Evolutionary conservation across 2,329 filamentous ascomycete genomes (phyloP).

Genomic region (Dactylellina parvicollis): DNA sequence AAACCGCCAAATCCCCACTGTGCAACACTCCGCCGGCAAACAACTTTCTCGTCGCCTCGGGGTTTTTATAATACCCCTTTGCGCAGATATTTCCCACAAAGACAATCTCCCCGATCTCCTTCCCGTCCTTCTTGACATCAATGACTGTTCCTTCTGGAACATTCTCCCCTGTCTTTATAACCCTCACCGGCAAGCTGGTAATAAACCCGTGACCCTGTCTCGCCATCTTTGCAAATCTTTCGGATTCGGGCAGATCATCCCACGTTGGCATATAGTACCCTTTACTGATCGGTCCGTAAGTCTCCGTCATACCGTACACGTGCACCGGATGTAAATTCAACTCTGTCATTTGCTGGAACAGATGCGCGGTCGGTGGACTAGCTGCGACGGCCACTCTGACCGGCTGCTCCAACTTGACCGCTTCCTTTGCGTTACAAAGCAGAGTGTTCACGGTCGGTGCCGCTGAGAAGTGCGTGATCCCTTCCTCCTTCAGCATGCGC

Average conservation of each 20-base stretch:
- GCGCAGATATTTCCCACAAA: slow-evolving; percentile 84
- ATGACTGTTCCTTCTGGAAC: slow-evolving; percentile 71
- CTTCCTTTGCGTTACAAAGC: slow-evolving; percentile 81
- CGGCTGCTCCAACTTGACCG: slow-evolving; percentile 72
- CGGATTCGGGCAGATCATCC: slow-evolving; percentile 76
- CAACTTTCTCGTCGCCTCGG: slow-evolving; percentile 83
- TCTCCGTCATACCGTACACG: slow-evolving; percentile 80
- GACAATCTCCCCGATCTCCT: slow-evolving; percentile 83
- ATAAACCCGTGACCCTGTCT: slow-evolving; percentile 80
- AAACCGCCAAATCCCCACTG: slow-evolving; percentile 90
- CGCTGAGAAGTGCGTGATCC: slow-evolving; percentile 93
- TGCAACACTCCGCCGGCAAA: slow-evolving; percentile 88
- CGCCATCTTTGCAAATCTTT: slow-evolving; percentile 90
- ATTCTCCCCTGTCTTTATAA: slow-evolving; percentile 73
- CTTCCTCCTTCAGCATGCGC: slow-evolving; percentile 83
- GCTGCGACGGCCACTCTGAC: slow-evolving; percentile 93
- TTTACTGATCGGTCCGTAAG: slow-evolving; percentile 81
- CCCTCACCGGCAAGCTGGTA: slow-evolving; percentile 79
- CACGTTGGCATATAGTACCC: slow-evolving; percentile 87
- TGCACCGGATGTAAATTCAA: slow-evolving; percentile 91
- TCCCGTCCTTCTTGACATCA: slow-evolving; percentile 75
- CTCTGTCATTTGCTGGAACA: slow-evolving; percentile 90
- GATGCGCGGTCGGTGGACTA: slow-evolving; percentile 84
- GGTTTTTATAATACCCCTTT: slow-evolving; percentile 90
- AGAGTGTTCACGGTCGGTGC: slow-evolving; percentile 96